Conservation (phyloP, 345 rosid genomes). For the Hirschfeldia incana region DNA sequence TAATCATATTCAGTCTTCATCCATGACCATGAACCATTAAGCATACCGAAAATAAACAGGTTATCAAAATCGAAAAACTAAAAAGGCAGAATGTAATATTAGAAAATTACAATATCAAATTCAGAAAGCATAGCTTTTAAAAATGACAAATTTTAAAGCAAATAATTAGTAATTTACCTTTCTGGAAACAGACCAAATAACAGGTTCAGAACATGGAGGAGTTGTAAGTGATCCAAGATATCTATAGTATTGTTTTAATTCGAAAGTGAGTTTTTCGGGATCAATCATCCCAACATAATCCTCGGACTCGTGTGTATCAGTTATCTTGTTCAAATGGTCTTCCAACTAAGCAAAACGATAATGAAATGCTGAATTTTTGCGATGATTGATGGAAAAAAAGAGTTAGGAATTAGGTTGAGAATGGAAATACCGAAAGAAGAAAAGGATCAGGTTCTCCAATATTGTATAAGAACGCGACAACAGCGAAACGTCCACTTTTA, state of each 20-base stretch:
- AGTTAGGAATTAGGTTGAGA: background rate
- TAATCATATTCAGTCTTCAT: no score
- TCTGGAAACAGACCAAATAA: slow-evolving; percentile 62
- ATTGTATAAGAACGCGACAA: slow-evolving; percentile 54
- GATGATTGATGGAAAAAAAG: background rate
- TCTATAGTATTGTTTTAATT: slow-evolving; percentile 64
- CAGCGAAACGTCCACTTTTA: slow-evolving; percentile 49
- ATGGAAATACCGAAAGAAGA: slow-evolving; percentile 51
- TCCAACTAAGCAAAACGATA: slow-evolving; percentile 39
- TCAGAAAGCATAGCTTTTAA: background rate
- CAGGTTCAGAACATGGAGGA: slow-evolving; percentile 87
- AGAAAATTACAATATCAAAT: background rate
- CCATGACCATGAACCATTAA: no score
- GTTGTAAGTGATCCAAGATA: slow-evolving; percentile 83
- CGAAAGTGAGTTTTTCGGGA: slow-evolving; percentile 50
- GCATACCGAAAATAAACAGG: background rate
- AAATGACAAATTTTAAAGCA: background rate
- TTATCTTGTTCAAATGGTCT: slow-evolving; percentile 39
- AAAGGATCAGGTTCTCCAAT: slow-evolving; percentile 56
- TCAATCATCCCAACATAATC: slow-evolving; percentile 47
- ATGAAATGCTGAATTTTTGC: background rate
- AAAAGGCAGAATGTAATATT: background rate
- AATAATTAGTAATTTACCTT: slow-evolving; percentile 45
- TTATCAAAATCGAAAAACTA: background rate
- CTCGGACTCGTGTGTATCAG: slow-evolving; percentile 36